Base-by-base conservation (phyloP, 768 basidiomycete species). In the Leccinum aurantiacum region DNA sequence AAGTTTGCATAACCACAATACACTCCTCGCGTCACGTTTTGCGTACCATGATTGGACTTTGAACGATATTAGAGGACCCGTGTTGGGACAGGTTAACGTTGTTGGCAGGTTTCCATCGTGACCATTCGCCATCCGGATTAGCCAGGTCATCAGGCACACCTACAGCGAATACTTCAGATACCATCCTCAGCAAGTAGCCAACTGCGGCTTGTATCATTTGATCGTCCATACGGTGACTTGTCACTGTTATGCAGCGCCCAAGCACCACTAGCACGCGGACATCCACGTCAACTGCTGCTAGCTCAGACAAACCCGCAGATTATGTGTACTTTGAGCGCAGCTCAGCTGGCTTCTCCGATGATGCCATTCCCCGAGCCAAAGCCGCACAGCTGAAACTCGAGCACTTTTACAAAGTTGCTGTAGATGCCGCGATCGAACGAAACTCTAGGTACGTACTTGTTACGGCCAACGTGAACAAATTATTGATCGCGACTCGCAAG, bases 361-460 rank as follows among this genome's bases (percentile, higher is more conserved):
- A 90, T 61, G 88, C 91, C 15, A 74, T 88, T 63, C 88, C 93
- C 48, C 88, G 89, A 64, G 91, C 93, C 14, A 95, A 94, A 74
- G 85, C 84, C 44, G 95, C 95, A 3, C 95, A 97, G 74, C 80
- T 98, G 76, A 97, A 96, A 76, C 82, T 98, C 55, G 97, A 98
- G 76, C 89, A 95, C 71, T 97, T 88, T 72, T 99, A 98, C 77
- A 97, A 98, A 75, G 88, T 97, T 44, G 93, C 93, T 1, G 97
- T 99, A 46, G 95, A 98, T 72, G 84, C 90, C 49, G 96, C 96
- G 13, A 92, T 99, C 50, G 95, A 95, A 70, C 81, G 97, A 55
- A 98, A 98, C 72, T 84, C 87, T 56, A 85, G 96, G 95, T 95
- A 75, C 61, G 14, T 22, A n/a, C 6, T 33, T n/a, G 3, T 57